phyloP scores from a whole-genome alignment of 2,329 filamentous ascomycete genomes.

The Coniochaeta sp. region DNA sequence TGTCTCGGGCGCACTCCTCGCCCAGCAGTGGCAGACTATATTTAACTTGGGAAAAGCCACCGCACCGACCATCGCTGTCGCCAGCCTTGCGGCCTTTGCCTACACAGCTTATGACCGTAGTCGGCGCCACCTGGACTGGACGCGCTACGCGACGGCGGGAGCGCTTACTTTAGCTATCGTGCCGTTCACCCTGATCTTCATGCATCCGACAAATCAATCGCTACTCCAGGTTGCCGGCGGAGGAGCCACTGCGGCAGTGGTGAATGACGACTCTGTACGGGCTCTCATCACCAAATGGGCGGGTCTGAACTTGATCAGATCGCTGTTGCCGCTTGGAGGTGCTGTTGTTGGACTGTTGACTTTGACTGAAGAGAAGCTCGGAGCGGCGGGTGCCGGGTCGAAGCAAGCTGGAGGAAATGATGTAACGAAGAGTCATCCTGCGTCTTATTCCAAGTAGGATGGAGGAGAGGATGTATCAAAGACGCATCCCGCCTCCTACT shows the following conservation, averaged over 20 bases:
- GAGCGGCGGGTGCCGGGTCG: conserved; percentile 8
- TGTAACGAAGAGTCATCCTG: conserved; percentile 5
- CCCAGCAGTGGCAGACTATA: conserved; percentile 27
- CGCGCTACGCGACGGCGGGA: conserved; percentile 22
- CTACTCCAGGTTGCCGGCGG: conserved; percentile 16
- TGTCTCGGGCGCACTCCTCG: conserved; percentile 19
- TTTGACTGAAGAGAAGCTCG: conserved; percentile 9
- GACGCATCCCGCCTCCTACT: neutral
- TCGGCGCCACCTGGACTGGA: conserved; percentile 21
- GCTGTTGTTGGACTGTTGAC: conserved; percentile 21
- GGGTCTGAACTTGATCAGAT: conserved; percentile 16
- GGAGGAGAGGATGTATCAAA: neutral
- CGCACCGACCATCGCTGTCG: conserved; percentile 27
- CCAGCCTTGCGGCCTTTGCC: conserved; percentile 23
- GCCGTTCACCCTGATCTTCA: conserved; percentile 29
- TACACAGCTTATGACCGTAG: conserved; percentile 26
- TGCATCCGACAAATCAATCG: conserved; percentile 26
- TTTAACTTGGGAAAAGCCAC: conserved; percentile 26
- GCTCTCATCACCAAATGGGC: conserved; percentile 19
- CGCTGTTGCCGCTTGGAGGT: conserved; percentile 17
- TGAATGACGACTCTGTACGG: conserved; percentile 16
- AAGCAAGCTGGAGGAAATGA: neutral
- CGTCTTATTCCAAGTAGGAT: neutral
- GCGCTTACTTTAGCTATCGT: conserved; percentile 27
- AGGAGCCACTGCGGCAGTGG: conserved; percentile 5